Evolutionary conservation across 225 moss, liverwort and hornwort genomes (phyloP), one percentile per base, ranked within the genome.

Genomic region (Pleurozium schreberi): DNA sequence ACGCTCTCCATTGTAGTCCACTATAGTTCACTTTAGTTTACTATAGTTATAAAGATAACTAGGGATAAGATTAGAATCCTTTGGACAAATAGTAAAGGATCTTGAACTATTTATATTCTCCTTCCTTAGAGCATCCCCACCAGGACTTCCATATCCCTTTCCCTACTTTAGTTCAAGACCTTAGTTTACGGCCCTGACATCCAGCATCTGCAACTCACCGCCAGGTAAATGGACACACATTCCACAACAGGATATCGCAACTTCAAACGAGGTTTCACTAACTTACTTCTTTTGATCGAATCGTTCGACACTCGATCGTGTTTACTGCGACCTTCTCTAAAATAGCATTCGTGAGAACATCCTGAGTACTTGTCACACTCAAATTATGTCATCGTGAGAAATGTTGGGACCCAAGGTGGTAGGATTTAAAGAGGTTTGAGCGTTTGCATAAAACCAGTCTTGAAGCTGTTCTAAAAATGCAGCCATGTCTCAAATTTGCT

Each of bases 141-240:
- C n/a, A n/a, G n/a, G n/a, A n/a, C n/a, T n/a, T n/a, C n/a, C n/a
- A n/a, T n/a, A n/a, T n/a, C n/a, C n/a, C n/a, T n/a, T n/a, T n/a
- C n/a, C n/a, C n/a, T n/a, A n/a, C n/a, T n/a, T n/a, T n/a, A n/a
- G n/a, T n/a, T n/a, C n/a, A n/a, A n/a, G n/a, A n/a, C n/a, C n/a
- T n/a, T n/a, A n/a, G 90, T 81, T 47, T 94, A 87, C 71, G 93
- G 94, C 67, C 88, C 87, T 75, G 94, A 94, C 67, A 89, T 94
- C 60, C 73, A 94, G 80, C 90, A 64, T 19, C 86, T 94, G 79
- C 91, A 92, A 68, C 94, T 94, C 85, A 92, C 89, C 47, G 94
- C 86, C 18, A 92, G 94, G 93, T 93, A 86, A 38, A 28, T 14
- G 18, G 28, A 25, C 26, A 73, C 47, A 26, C 31, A 14, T 30